These are phyloP conservation scores for Ogataea chonburiensis DNA, from an alignment of 805 yeast genomes.

Conservation along the genomic window DNA sequence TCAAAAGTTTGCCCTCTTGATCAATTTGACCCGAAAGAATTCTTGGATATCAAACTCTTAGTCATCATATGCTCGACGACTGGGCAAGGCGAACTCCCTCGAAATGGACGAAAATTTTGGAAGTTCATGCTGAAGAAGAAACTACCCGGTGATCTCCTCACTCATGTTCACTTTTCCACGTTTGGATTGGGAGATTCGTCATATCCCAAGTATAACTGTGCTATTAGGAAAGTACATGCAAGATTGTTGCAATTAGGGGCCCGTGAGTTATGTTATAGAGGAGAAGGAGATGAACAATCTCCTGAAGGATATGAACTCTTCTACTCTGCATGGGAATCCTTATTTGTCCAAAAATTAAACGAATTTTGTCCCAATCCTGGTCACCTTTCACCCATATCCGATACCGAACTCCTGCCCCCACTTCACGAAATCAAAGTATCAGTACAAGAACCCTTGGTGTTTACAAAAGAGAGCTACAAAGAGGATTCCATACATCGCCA, in stretches of 20 bases:
- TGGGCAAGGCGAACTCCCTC: conserved; percentile 93
- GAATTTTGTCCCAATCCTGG: conserved; percentile 37
- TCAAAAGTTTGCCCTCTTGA: conserved; percentile 55
- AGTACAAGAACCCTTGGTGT: conserved; percentile 30
- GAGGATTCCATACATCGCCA: conserved; percentile 33
- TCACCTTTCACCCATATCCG: conserved; percentile 32
- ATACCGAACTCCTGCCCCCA: conserved; percentile 40
- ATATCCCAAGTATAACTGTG: conserved; percentile 84
- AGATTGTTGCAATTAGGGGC: conserved; percentile 84
- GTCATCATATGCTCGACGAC: conserved; percentile 80
- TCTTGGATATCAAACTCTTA: conserved; percentile 48
- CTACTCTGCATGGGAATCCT: conserved; percentile 70
- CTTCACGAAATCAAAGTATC: conserved; percentile 31
- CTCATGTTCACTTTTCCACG: conserved; percentile 61
- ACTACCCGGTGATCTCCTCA: conserved; percentile 57
- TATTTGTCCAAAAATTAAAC: conserved; percentile 39
- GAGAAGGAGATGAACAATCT: conserved; percentile 87
- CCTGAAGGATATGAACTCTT: conserved; percentile 75
- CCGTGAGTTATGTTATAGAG: conserved; percentile 61
- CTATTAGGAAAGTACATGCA: conserved; percentile 78
- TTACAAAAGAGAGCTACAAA: conserved; percentile 30
- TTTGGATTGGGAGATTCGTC: conserved; percentile 95
- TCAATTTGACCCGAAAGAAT: conserved; percentile 53
- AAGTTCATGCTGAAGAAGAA: conserved; percentile 63
- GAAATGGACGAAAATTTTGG: conserved; percentile 75